These are phyloP conservation scores for Cercospora sojina DNA, from an alignment of 2,329 filamentous ascomycete genomes.

Conservation along the genomic window DNA sequence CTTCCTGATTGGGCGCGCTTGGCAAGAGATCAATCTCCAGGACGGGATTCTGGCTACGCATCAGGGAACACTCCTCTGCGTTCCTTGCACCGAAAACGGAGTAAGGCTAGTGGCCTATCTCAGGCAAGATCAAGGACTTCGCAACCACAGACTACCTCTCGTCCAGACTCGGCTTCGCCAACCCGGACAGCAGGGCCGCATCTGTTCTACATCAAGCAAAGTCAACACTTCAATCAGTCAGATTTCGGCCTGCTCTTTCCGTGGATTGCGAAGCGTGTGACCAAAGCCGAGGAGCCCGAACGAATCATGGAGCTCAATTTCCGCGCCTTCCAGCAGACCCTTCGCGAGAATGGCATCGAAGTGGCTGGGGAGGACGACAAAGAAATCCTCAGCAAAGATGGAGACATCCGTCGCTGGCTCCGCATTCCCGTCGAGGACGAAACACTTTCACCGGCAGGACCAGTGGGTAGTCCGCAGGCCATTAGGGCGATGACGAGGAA, in stretches of 20 bases:
- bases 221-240: slow-evolving; percentile 78
- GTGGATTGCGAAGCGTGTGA: slow-evolving; percentile 55
- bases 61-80: slow-evolving; percentile 29
- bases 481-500: slow-evolving; percentile 26
- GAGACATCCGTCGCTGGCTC: slow-evolving; percentile 31
- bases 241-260: slow-evolving; percentile 84
- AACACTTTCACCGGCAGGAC: slow-evolving; percentile 10
- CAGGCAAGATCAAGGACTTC: slow-evolving; percentile 17
- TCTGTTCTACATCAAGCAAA: slow-evolving; percentile 70
- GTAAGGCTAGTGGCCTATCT: slow-evolving; percentile 29
- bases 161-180: slow-evolving; percentile 5
- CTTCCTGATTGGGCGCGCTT: slow-evolving; percentile 35
- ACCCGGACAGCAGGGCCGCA: slow-evolving; percentile 49
- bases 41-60: slow-evolving; percentile 37
- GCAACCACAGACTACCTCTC: background rate
- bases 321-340: slow-evolving; percentile 74
- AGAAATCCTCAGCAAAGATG: slow-evolving; percentile 39
- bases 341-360: slow-evolving; percentile 48
- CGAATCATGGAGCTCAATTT: slow-evolving; percentile 80
- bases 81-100: slow-evolving; percentile 27
- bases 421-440: slow-evolving; percentile 30
- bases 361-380: slow-evolving; percentile 44
- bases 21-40: slow-evolving; percentile 32
- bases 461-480: slow-evolving; percentile 19
- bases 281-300: slow-evolving; percentile 65